Percentiles rank a stretch among this genome's conserved stretches.
Conservation (phyloP, 108 stramenopile species). For the Skeletonema grethae region DNA sequence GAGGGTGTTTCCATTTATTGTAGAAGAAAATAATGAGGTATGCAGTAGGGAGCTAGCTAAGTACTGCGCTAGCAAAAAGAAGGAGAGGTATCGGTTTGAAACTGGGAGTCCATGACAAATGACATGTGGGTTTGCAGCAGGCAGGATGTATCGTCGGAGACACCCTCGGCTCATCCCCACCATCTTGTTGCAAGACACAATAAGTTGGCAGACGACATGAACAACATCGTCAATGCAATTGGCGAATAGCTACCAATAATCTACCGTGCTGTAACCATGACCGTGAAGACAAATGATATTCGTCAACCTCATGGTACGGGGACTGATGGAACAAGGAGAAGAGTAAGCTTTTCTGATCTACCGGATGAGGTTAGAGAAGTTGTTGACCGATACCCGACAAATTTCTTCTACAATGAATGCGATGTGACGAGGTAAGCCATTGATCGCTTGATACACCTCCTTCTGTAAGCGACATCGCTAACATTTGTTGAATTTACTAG, state of each 20-base stretch:
- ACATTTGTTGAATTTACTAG: not conserved
- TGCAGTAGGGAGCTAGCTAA: too few species aligned
- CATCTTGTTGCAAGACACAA: too few species aligned
- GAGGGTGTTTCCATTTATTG: not conserved
- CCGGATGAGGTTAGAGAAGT: not conserved
- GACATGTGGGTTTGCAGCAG: not conserved
- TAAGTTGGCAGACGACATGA: not conserved
- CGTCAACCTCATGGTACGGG: not conserved
- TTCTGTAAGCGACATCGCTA: not conserved
- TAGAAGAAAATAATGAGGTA: not conserved
- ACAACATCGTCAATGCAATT: not conserved
- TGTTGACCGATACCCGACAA: not conserved
- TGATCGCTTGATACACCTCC: not conserved
- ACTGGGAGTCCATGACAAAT: not conserved
- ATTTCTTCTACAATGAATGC: not conserved
- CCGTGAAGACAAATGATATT: not conserved
- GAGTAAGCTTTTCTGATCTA: not conserved
- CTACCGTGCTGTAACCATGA: not conserved
- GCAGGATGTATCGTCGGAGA: constrained; percentile 1
- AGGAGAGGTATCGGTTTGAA: not conserved
- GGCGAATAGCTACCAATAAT: not conserved
- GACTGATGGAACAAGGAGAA: not conserved
- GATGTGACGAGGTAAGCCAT: not conserved
- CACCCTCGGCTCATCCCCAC: not conserved
- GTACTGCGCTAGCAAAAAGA: not conserved